A percentile compares a stretch with the other conserved stretches of the same genome.
Evolutionary conservation across 1,139 yeast species (phyloP).

Genomic region (Hanseniaspora gamundiae): DNA sequence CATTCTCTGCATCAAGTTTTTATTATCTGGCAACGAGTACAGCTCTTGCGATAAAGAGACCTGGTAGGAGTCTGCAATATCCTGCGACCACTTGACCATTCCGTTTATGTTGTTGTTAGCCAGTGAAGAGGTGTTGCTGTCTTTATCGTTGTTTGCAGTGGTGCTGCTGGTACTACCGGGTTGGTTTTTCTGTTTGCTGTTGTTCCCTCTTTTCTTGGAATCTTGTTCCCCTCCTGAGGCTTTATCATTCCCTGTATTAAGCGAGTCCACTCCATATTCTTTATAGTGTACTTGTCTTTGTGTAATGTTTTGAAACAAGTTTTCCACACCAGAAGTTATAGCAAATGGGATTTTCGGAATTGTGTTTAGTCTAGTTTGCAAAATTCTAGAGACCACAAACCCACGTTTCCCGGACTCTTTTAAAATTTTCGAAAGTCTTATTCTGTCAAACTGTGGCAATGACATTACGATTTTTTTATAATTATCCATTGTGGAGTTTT

Average conservation of each 20-base stretch:
- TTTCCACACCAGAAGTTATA: conserved; percentile 3
- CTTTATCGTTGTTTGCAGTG: conserved; percentile 2
- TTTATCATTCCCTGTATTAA: conserved; percentile 3
- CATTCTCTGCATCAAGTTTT: conserved; percentile 55
- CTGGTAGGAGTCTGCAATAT: conserved; percentile 79
- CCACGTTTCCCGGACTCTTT: conserved; percentile 72
- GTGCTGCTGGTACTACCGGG: conserved; percentile 10
- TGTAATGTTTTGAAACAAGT: conserved; percentile 3
- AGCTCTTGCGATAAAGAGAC: conserved; percentile 71
- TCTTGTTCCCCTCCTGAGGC: background rate
- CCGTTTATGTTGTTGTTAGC: conserved; percentile 11
- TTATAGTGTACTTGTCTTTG: conserved; percentile 2
- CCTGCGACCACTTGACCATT: conserved; percentile 76
- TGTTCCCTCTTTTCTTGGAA: conserved; percentile 4
- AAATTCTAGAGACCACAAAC: conserved; percentile 61
- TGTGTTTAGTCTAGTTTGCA: conserved; percentile 72
- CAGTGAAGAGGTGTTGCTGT: conserved; percentile 15
- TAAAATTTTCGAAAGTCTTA: conserved; percentile 72
- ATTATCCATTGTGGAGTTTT: conserved; percentile 53
- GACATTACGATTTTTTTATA: conserved; percentile 82
- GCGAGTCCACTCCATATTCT: conserved; percentile 4
- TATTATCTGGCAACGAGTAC: conserved; percentile 74
- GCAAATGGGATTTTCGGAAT: conserved; percentile 72
- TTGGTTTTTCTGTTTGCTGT: conserved; percentile 27
- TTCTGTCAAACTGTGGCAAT: conserved; percentile 71